phyloP scores from a whole-genome alignment of 345 rosid species.

The Salix purpurea region DNA sequence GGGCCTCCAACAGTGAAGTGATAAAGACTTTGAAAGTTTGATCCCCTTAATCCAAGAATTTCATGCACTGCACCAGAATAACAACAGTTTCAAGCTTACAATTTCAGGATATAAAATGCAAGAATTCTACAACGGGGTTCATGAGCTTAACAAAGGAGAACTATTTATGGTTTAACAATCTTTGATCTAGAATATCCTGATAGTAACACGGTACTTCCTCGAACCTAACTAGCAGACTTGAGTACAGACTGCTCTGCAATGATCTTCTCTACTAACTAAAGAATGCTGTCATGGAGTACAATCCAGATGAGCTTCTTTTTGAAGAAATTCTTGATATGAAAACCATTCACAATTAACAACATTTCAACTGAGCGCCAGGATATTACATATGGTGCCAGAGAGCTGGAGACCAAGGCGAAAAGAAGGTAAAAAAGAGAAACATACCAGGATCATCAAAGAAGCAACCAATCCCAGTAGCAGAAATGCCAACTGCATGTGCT shows the following conservation, averaged over 20 bases:
- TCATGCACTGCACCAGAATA: slow-evolving; percentile 52
- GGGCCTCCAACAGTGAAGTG: slow-evolving; percentile 88
- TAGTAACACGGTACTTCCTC: not conserved
- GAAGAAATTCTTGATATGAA: not conserved
- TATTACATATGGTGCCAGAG: not conserved
- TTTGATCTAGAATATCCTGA: not conserved
- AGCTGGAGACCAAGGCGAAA: too few species aligned
- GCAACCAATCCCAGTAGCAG: slow-evolving; percentile 93
- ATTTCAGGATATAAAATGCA: not conserved
- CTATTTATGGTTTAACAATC: not conserved
- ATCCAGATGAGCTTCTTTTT: not conserved
- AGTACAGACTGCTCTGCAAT: too few species aligned
- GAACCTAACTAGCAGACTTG: too few species aligned
- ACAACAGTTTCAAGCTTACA: not conserved
- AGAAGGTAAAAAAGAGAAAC: not conserved
- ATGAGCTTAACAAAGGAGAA: not conserved
- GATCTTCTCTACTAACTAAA: too few species aligned
- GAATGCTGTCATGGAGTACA: not conserved
- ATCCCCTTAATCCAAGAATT: slow-evolving; percentile 60
- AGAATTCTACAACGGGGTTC: not conserved
- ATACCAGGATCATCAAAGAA: slow-evolving; percentile 86
- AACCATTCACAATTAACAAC: not conserved
- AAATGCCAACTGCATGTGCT: slow-evolving; percentile 85
- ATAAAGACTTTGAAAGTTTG: slow-evolving; percentile 68
- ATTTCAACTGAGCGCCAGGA: not conserved